phyloP scores from a whole-genome alignment of 345 rosid genomes.

The Gossypium raimondii region DNA sequence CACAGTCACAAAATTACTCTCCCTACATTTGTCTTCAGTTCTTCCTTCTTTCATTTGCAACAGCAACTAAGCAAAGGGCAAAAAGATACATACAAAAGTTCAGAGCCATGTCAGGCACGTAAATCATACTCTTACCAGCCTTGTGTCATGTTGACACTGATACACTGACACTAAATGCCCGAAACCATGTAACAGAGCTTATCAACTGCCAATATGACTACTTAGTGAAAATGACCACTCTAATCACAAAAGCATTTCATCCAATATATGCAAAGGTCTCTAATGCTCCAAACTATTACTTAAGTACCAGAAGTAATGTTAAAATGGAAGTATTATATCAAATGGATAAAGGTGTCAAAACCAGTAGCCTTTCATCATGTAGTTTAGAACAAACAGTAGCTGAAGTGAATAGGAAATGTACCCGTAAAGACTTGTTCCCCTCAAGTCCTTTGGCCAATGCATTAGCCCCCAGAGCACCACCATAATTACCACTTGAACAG shows the following conservation, averaged over 20 bases:
- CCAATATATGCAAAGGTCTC: background rate
- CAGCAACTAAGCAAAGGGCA: background rate
- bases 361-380: background rate
- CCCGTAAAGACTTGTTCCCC: conserved; percentile 83
- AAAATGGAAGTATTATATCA: background rate
- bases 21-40: background rate
- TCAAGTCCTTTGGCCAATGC: conserved; percentile 90
- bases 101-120: background rate
- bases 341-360: background rate
- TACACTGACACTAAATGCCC: background rate
- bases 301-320: background rate
- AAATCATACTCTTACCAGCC: background rate
- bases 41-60: background rate
- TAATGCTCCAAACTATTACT: background rate
- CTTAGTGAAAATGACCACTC: background rate
- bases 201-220: background rate
- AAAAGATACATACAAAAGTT: background rate
- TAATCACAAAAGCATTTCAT: background rate
- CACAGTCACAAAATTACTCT: background rate
- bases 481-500: conserved; percentile 80
- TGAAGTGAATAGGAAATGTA: conserved; percentile 22
- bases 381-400: background rate
- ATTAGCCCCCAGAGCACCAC: conserved; percentile 94
- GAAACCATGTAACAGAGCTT: background rate
- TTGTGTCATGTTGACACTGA: background rate